A percentile compares a stretch with the other conserved stretches of the same genome.
These are phyloP conservation scores for Hypericum perforatum DNA, from an alignment of 345 rosid genomes.

Conservation along the genomic window DNA sequence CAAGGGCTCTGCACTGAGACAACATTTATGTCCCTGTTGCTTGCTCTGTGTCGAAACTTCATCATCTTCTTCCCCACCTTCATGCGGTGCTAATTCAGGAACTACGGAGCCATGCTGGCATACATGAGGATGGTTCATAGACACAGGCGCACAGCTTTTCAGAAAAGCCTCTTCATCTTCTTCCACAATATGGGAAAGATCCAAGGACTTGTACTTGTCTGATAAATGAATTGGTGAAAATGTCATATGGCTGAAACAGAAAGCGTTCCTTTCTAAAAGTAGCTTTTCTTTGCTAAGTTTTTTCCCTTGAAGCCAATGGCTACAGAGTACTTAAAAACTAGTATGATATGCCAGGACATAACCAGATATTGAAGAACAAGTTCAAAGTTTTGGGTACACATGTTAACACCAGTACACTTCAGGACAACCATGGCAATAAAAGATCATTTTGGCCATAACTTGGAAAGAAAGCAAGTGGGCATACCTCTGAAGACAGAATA, in stretches of 20 bases:
- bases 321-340: too few relatives aligned
- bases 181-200: conserved; percentile 61
- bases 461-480: conserved; percentile 10
- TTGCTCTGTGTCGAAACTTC: conserved; percentile 23
- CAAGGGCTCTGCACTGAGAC: conserved; percentile 60
- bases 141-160: conserved; percentile 39
- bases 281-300: too few relatives aligned
- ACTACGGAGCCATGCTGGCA: conserved; percentile 36
- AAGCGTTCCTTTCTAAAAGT: too few relatives aligned
- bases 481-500: conserved; percentile 54
- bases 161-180: conserved; percentile 80
- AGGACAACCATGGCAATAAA: not conserved
- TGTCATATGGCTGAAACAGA: too few relatives aligned
- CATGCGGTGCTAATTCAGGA: conserved; percentile 30
- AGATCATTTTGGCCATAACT: not conserved
- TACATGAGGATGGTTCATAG: conserved; percentile 24
- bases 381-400: not conserved
- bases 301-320: too few relatives aligned
- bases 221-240: conserved; percentile 19
- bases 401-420: not conserved
- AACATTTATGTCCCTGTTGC: conserved; percentile 32
- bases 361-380: too few relatives aligned
- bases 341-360: too few relatives aligned
- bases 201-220: conserved; percentile 54
- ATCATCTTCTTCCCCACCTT: conserved; percentile 20